Base-by-base conservation (phyloP, 169 alveolate genomes). In the Sarcocystis neurona region DNA sequence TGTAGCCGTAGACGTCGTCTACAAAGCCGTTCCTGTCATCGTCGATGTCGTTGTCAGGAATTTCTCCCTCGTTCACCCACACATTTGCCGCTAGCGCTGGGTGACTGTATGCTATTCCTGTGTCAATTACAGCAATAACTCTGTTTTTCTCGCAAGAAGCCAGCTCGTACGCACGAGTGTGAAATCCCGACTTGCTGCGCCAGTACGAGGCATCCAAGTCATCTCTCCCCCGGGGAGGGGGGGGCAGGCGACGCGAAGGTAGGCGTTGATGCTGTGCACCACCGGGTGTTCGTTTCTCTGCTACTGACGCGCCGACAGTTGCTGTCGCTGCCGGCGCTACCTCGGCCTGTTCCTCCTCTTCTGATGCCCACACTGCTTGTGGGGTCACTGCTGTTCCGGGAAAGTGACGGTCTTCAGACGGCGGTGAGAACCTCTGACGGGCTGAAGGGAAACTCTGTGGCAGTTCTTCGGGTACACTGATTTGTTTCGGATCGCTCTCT, bases 91-190 rank as follows among this genome's bases (percentile, higher is more conserved):
- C 85, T 23, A 93, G 66, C 37, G 92, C 95, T n/a, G 93, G 93
- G 53, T 93, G 95, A 23, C 77, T 87, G 84, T 70, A 90, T 3
- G 88, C 94, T 1, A 93, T 93, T 0, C 95, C 95, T 37, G 94
- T 92, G 88, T 93, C 95, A n/a, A 93, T 93, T 20, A 93, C 94
- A 2, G 93, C 95, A 41, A 93, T 92, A n/a, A 92, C 85, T 1
- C 84, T 89, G 32, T 92, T 84, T 27, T 47, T 74, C 3, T 56
- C 43, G 43, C 87, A 79, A 37, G 18, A 48, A 10, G 50, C 77
- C 50, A 56, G 1, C 32, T 30, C 87, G 20, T 72, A 72, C 74
- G 23, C 34, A 37, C 78, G 10, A 37, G 44, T 48, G 37, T 50
- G 18, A 32, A 79, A 56, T 6, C 66, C 77, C 37, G 66, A 46